Evolutionary conservation across 2,329 filamentous ascomycete genomes (phyloP).

Genomic region (Exophiala aquamarina): DNA sequence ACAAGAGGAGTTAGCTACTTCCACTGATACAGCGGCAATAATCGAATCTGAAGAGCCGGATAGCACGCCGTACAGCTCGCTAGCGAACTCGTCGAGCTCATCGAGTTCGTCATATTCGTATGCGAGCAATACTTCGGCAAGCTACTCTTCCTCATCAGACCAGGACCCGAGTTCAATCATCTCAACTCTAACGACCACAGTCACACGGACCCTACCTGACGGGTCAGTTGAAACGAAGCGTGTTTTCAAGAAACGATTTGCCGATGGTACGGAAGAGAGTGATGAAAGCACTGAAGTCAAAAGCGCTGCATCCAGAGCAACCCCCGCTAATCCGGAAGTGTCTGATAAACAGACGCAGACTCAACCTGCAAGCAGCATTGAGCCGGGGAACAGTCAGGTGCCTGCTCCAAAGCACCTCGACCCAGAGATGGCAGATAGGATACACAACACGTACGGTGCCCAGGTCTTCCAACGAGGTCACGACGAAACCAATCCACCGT

Average conservation of each 20-base stretch:
- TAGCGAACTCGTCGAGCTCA: neutral
- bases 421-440: neutral
- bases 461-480: neutral
- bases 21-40: neutral
- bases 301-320: neutral
- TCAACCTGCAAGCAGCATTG: neutral
- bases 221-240: constrained; percentile 59
- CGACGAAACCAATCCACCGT: neutral
- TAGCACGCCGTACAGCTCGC: neutral
- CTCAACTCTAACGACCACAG: constrained; percentile 58
- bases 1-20: neutral
- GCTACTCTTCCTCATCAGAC: constrained; percentile 6
- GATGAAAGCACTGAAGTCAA: constrained; percentile 45
- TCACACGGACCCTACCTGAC: constrained; percentile 55
- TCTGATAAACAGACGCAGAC: constrained; percentile 14
- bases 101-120: constrained; percentile 9
- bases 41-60: neutral
- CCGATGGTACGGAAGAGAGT: constrained; percentile 61
- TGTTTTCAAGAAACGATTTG: constrained; percentile 58
- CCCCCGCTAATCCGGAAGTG: neutral
- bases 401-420: too few species aligned
- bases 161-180: constrained; percentile 38
- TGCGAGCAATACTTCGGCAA: constrained; percentile 1
- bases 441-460: neutral
- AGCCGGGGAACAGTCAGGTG: neutral